Conservation (phyloP, 2,329 filamentous ascomycete species). For the Rutstroemia sydowiana region DNA sequence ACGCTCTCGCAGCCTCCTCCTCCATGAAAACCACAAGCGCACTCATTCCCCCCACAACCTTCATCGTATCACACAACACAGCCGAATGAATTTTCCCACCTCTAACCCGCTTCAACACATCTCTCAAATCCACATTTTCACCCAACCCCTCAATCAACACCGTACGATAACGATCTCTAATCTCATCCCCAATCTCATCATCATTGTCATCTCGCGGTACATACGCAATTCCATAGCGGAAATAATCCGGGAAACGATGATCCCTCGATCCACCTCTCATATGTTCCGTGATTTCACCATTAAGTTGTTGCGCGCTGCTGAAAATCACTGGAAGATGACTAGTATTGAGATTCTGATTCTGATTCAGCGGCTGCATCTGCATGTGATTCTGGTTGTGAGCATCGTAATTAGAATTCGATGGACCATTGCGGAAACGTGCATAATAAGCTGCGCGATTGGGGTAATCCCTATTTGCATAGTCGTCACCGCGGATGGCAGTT, state of each 20-base stretch:
- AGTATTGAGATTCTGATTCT: too few relatives aligned
- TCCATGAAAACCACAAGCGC: slow-evolving; percentile 22
- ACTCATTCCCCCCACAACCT: slow-evolving; percentile 11
- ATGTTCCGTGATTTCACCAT: too few relatives aligned
- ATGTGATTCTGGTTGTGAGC: neutral
- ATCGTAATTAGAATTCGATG: neutral
- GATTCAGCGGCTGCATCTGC: neutral
- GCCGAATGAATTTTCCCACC: slow-evolving; percentile 20
- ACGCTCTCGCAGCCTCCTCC: slow-evolving; percentile 19
- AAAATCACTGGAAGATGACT: too few relatives aligned
- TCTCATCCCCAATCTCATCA: slow-evolving; percentile 10
- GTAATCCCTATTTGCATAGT: slow-evolving; percentile 11
- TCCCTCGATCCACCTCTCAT: too few relatives aligned
- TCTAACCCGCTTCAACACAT: slow-evolving; percentile 21
- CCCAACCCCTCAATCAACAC: slow-evolving; percentile 22
- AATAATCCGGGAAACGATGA: slow-evolving; percentile 18
- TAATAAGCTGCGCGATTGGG: neutral
- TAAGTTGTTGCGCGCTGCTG: too few relatives aligned
- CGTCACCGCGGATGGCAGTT: slow-evolving; percentile 12
- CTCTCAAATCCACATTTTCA: slow-evolving; percentile 13
- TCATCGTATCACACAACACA: slow-evolving; percentile 11
- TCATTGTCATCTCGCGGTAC: slow-evolving; percentile 13
- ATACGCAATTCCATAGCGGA: slow-evolving; percentile 21
- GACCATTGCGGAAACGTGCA: neutral
- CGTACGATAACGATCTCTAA: slow-evolving; percentile 8